Evolutionary conservation across 2,329 filamentous ascomycete genomes (phyloP), one percentile per base, ranked within the genome.

Genomic region (Amauroascus verrucosus): DNA sequence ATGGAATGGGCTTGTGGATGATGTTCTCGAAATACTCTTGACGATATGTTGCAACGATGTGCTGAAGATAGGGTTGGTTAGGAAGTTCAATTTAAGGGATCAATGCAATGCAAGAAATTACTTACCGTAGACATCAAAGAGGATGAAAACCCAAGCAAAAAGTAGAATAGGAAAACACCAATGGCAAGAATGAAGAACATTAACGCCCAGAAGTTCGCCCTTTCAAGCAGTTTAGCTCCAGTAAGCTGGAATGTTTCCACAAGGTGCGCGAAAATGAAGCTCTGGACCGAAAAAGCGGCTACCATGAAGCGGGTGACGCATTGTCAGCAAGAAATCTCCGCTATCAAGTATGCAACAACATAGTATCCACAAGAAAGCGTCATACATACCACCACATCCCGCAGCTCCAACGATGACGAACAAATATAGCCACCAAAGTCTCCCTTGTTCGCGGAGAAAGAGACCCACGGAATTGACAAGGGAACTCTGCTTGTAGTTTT

Each of bases 111-210:
- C 11, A 38, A 37, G 65, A 61, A 35, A 49, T 30, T 1, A 58
- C 71, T 58, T 61, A 72, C 70, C 55, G 75, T 70, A 1, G 73
- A 71, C 26, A 78, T 65, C 2, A 69, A 64, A 50, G 75, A 76
- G 16, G 71, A 71, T 1, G 63, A 58, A 61, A 64, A 75, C 1
- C 76, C 76, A 2, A 78, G 61, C n/a, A 60, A 56, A 24, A 70
- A 72, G 57, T 75, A 80, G 32, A 66, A 71, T 3, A 70, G 40
- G 0, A 70, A 63, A 30, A 75, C 73, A 1, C 65, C 73, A 7
- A 80, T 57, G 0, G 77, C 76, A 5, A 79, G 69, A 6, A 79
- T 63, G 60, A 80, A 77, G 61, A 80, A 78, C 75, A 80, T 79
- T 11, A 80, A 67, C 0, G 75, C 68, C 63, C 72, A 79, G 60